Evolutionary conservation across 176 grass and related monocot species (phyloP).

Genomic region (Triticum monococcum): DNA sequence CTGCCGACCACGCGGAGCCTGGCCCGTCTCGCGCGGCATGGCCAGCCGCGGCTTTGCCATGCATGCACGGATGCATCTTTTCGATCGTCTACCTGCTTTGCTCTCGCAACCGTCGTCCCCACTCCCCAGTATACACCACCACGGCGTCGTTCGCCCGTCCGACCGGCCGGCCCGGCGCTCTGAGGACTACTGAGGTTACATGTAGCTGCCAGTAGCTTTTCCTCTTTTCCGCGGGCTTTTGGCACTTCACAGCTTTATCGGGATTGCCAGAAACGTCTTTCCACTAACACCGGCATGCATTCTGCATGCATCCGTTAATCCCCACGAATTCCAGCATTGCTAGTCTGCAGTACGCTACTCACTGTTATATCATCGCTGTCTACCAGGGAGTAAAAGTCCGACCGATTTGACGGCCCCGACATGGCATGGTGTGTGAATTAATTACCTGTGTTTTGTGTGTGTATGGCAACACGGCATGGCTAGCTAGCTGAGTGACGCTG

Average conservation of each 20-base stretch:
- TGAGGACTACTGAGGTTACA: not conserved
- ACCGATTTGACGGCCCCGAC: constrained; percentile 45
- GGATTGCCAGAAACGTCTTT: constrained; percentile 37
- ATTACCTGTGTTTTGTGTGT: not conserved
- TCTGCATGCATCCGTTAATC: not conserved
- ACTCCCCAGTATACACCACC: too few species aligned
- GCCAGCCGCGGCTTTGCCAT: too few species aligned
- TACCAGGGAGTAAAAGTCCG: constrained; percentile 32
- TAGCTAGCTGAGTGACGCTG: not conserved
- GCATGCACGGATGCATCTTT: not conserved
- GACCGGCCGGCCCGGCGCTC: not conserved
- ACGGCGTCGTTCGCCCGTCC: not conserved
- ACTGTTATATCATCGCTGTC: constrained; percentile 30
- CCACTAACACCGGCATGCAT: constrained; percentile 19
- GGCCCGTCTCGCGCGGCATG: not conserved
- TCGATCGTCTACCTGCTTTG: not conserved
- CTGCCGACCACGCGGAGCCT: not conserved
- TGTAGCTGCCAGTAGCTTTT: not conserved
- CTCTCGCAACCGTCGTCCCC: constrained; percentile 2
- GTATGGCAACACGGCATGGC: not conserved
- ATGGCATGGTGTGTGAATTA: constrained; percentile 33
- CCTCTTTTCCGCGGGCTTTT: constrained; percentile 37
- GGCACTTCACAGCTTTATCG: constrained; percentile 37
- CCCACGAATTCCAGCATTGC: not conserved
- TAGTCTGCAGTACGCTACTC: not conserved